A percentile compares a stretch with the other conserved stretches of the same genome.
These are phyloP conservation scores for Betula pendula DNA, from an alignment of 306 rosid genomes.

Conservation along the genomic window DNA sequence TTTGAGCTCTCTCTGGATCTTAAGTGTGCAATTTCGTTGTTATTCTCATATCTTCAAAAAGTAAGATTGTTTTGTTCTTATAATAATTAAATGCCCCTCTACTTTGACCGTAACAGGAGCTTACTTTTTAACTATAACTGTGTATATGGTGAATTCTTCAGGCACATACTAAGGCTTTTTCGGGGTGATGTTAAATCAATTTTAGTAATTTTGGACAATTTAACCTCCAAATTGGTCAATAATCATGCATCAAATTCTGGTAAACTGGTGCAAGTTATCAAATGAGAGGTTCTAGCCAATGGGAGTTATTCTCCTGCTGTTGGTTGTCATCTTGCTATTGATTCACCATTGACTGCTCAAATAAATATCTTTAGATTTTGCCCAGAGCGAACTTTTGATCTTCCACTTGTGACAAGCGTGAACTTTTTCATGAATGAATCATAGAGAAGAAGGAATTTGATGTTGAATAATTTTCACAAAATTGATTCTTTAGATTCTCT, in stretches of 20 bases:
- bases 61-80: not conserved
- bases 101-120: not conserved
- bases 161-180: not conserved
- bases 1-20: not conserved
- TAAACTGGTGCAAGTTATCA: not conserved
- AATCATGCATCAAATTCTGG: not conserved
- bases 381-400: not conserved
- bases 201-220: not conserved
- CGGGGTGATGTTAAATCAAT: not conserved
- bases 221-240: not conserved
- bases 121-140: not conserved
- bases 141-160: not conserved
- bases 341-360: not conserved
- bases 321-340: not conserved
- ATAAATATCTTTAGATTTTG: not conserved
- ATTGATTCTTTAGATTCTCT: constrained; percentile 27
- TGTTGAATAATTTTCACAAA: constrained; percentile 1
- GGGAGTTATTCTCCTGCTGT: not conserved
- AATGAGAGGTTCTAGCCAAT: not conserved
- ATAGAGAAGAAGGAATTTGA: not conserved
- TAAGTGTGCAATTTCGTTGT: not conserved
- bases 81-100: not conserved
- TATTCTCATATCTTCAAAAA: not conserved
- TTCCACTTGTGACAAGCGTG: not conserved
- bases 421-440: not conserved